Base-by-base conservation (phyloP, 2,329 filamentous ascomycete genomes). In the Colletotrichum orbiculare region DNA sequence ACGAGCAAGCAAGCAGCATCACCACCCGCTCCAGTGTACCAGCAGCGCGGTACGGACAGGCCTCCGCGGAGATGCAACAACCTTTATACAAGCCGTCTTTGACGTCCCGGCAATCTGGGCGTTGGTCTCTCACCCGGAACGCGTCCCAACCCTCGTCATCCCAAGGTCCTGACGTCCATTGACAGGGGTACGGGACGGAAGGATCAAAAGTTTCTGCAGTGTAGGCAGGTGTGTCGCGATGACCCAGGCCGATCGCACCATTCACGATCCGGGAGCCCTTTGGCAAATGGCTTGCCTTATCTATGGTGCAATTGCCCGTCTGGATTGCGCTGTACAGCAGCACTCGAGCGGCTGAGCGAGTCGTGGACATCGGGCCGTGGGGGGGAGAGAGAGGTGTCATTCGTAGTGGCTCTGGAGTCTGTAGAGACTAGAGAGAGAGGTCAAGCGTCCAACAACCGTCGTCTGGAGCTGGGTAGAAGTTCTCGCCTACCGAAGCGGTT, bases 251-350 rank as follows among this genome's bases (percentile, higher is more conserved):
- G 38, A 66, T 64, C 64, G 49, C 64, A 57, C 42, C 60, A 66
- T 64, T 35, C 41, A 35, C 46, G 25, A 50, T 15, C 42, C n/a
- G 13, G 35, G 12, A 15, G 13, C 10, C 39, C 11, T 59, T 9
- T n/a, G 34, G 25, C 54, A 34, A 66, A 65, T 59, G 13, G 35
- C 10, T 13, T 47, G n/a, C 33, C 48, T 62, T 66, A 68, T 69
- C 60, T 60, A 69, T 69, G 67, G 57, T 68, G 67, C 58, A 67
- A 69, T 69, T 15, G 50, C 35, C 41, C 41, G 35, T 50, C 12
- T 37, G 35, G 10, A 68, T 68, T 53, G 56, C 64, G 60, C 56
- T 48, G 56, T 47, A 33, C 17, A n/a, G 48, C 43, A 39, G 25
- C 25, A 25, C 25, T 25, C 25, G 25, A 25, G 49, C 38, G 41